Base-by-base conservation (phyloP, 116 monocot genomes). In the Thalassia testudinum region DNA sequence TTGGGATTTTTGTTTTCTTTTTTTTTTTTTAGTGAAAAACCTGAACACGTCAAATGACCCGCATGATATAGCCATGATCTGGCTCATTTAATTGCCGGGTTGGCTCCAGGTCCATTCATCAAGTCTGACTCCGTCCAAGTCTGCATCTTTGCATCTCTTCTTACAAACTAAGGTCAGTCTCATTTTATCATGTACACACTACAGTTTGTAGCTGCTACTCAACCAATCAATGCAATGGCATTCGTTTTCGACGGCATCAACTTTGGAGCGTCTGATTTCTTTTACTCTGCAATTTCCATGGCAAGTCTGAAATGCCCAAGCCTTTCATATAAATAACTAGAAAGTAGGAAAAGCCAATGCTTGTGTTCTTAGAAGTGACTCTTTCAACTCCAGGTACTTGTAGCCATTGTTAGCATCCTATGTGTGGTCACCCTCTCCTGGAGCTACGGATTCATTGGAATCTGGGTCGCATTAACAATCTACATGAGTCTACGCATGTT, bases 231-330 rank as follows among this genome's bases (percentile, higher is more conserved):
- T 63, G 27, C 74, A 14, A 49, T 77, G 57, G 73, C 82, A 0
- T 82, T 82, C 62, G 83, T 78, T 29, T 78, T 83, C 53, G 83
- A 78, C 44, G 78, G 83, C 2, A 56, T 83, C 64, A 83, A 83
- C 62, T 83, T 60, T 62, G 83, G 83, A 54, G 77, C 71, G 43
- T 83, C 83, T 27, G 78, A 83, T 56, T 83, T 72, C 45, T 50
- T 61, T 7, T 83, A 71, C 62, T 42, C 83, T 54, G 83, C 83
- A 12, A 78, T 71, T 62, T 83, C 83, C 10, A 83, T 78, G 83
- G 83, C 34, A 65, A 58, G 62, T 58, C 11, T 12, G 42, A 26
- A 3, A 34, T 34, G 10, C 10, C 30, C 30, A 34, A 10, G 6
- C 10, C 30, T 10, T 10, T 34, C 6, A 5, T 26, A 23, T 0